Conservation (phyloP, 2,329 filamentous ascomycete genomes). For the Phoma sp. region DNA sequence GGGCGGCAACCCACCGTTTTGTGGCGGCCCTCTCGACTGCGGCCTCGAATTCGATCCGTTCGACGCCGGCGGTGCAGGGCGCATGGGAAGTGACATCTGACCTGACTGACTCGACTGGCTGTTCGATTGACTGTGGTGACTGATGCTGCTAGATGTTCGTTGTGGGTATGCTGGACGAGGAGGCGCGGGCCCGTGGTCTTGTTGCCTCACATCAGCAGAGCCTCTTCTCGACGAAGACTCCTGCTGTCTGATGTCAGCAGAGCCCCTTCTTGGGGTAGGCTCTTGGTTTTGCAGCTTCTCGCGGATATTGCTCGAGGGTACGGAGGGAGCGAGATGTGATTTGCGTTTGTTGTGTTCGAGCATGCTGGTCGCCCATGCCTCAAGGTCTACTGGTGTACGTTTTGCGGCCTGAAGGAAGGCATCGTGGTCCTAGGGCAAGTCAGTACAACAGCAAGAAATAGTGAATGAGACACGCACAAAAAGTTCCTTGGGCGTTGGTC, state of each 20-base stretch:
- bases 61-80: constrained; percentile 49
- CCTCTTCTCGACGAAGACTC: constrained; percentile 37
- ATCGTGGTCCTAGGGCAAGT: constrained; percentile 75
- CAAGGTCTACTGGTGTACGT: constrained; percentile 90
- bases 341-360: constrained; percentile 96
- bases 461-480: constrained; percentile 69
- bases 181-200: constrained; percentile 34
- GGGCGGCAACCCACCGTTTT: constrained; percentile 36
- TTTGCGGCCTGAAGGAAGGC: constrained; percentile 96
- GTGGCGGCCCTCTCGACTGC: constrained; percentile 28
- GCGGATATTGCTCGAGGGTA: constrained; percentile 66
- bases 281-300: constrained; percentile 48
- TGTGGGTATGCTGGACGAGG: constrained; percentile 51
- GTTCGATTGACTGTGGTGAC: constrained; percentile 30
- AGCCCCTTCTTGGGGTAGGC: constrained; percentile 33
- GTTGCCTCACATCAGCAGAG: constrained; percentile 31
- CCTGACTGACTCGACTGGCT: constrained; percentile 14
- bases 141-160: constrained; percentile 52
- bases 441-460: constrained; percentile 9
- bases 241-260: constrained; percentile 33
- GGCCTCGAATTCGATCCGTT: constrained; percentile 36
- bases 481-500: constrained; percentile 91
- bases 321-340: constrained; percentile 84
- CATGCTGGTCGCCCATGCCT: constrained; percentile 91
- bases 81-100: constrained; percentile 54